These are phyloP conservation scores for Verticillium nubilum DNA, from an alignment of 2,329 filamentous ascomycete species.

Conservation along the genomic window DNA sequence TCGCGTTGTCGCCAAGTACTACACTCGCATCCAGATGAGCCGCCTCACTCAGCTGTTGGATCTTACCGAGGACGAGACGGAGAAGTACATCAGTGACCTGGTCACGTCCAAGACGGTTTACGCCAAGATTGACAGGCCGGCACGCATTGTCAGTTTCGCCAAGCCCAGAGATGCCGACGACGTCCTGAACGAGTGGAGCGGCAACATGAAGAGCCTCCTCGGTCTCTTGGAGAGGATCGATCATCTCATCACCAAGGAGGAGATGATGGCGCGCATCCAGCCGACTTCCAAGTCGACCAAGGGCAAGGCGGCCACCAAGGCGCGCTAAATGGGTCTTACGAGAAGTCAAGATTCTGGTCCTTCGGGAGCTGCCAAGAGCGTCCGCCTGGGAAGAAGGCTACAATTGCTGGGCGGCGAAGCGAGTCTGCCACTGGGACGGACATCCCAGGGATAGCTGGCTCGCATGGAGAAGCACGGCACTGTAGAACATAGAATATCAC, in stretches of 20 bases:
- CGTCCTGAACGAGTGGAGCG: slow-evolving; percentile 96
- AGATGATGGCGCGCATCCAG: slow-evolving; percentile 99
- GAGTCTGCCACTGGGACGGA: background rate
- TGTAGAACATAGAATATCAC: slow-evolving; percentile 12
- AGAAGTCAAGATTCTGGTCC: background rate
- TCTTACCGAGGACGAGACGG: slow-evolving; percentile 89
- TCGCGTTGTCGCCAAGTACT: slow-evolving; percentile 95
- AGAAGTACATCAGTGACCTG: slow-evolving; percentile 97
- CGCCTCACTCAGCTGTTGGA: slow-evolving; percentile 88
- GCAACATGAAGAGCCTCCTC: slow-evolving; percentile 92
- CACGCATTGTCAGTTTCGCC: slow-evolving; percentile 86
- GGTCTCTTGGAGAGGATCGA: slow-evolving; percentile 87
- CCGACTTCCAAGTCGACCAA: slow-evolving; percentile 39
- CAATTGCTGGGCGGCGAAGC: background rate
- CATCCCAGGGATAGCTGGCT: background rate
- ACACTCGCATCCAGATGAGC: slow-evolving; percentile 91
- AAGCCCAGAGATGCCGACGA: slow-evolving; percentile 94
- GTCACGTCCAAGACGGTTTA: slow-evolving; percentile 98
- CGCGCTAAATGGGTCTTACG: background rate
- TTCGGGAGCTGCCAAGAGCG: background rate
- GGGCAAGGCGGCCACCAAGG: slow-evolving; percentile 31
- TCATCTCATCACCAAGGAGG: slow-evolving; percentile 98
- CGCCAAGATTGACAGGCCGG: slow-evolving; percentile 93
- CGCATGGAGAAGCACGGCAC: slow-evolving; percentile 4
- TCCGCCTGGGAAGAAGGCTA: background rate